phyloP scores from a whole-genome alignment of 2,329 filamentous ascomycete species.

The Penicillium fuscoglaucum region DNA sequence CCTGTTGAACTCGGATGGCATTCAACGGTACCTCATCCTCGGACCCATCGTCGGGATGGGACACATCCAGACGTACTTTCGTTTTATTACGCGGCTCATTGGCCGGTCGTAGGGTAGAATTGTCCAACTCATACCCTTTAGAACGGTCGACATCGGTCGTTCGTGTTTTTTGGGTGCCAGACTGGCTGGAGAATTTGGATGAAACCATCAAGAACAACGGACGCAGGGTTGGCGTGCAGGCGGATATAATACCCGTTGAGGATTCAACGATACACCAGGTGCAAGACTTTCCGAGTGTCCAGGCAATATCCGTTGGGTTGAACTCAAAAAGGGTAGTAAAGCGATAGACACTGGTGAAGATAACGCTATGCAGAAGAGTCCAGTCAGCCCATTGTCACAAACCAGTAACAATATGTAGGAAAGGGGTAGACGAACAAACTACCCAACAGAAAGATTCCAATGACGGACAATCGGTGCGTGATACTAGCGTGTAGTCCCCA shows the following conservation, averaged over 20 bases:
- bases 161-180: neutral
- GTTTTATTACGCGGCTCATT: slow-evolving; percentile 9
- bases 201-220: slow-evolving; percentile 16
- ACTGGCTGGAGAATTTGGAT: slow-evolving; percentile 2
- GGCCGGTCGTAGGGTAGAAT: slow-evolving; percentile 2
- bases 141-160: slow-evolving; percentile 2
- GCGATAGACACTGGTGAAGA: slow-evolving; percentile 53
- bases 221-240: slow-evolving; percentile 24
- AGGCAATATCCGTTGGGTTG: slow-evolving; percentile 43
- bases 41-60: slow-evolving; percentile 4
- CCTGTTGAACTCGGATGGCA: slow-evolving; percentile 14
- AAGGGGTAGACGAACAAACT: slow-evolving; percentile 13
- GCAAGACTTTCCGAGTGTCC: slow-evolving; percentile 49
- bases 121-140: neutral
- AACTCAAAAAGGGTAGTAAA: slow-evolving; percentile 52
- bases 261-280: slow-evolving; percentile 54
- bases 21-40: slow-evolving; percentile 18
- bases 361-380: slow-evolving; percentile 32
- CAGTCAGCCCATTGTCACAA: neutral
- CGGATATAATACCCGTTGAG: slow-evolving; percentile 35
- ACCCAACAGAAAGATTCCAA: slow-evolving; percentile 14
- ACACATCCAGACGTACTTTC: slow-evolving; percentile 3
- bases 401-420: too few species aligned
- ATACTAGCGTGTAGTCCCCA: slow-evolving; percentile 28
- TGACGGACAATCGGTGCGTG: slow-evolving; percentile 20